Evolutionary conservation across 2,329 filamentous ascomycete species (phyloP).

Genomic region (Cladobotryum protrusum): DNA sequence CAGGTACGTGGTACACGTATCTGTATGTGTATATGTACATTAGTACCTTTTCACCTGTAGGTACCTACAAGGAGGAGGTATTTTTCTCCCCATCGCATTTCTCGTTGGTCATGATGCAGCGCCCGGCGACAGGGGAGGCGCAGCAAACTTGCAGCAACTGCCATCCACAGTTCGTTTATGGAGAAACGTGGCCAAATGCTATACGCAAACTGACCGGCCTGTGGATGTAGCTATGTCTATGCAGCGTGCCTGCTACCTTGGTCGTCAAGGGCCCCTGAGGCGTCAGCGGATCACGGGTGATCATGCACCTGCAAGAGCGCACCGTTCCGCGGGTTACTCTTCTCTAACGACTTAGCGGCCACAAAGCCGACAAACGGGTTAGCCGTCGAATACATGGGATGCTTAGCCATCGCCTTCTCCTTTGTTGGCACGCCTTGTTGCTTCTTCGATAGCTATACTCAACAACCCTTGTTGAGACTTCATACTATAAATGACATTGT

Average conservation of each 20-base stretch:
- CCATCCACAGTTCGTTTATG: conserved; percentile 2
- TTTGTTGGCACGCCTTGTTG: background rate
- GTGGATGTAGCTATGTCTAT: background rate
- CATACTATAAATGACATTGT: too few species aligned
- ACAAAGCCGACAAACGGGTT: conserved; percentile 8
- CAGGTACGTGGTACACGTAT: too few species aligned
- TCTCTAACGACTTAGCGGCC: conserved; percentile 10
- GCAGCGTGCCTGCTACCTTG: background rate
- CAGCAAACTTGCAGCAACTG: conserved; percentile 11
- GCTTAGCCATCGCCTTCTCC: background rate
- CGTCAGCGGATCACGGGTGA: conserved; percentile 27
- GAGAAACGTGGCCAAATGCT: conserved; percentile 24
- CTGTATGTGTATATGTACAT: too few species aligned
- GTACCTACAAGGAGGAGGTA: too few species aligned
- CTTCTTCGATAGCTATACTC: too few species aligned
- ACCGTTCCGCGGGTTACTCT: conserved; percentile 24
- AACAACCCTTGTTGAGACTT: too few species aligned
- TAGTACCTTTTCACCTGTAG: too few species aligned
- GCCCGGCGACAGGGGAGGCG: background rate
- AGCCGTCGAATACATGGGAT: background rate
- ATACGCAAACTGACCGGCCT: conserved; percentile 15
- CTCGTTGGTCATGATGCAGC: background rate
- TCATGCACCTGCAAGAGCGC: conserved; percentile 31
- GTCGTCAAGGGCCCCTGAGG: conserved; percentile 8
- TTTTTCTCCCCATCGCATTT: background rate